Evolutionary conservation across 2,329 filamentous ascomycete genomes (phyloP).

Genomic region (Aspergillus pseudoviridinutans): DNA sequence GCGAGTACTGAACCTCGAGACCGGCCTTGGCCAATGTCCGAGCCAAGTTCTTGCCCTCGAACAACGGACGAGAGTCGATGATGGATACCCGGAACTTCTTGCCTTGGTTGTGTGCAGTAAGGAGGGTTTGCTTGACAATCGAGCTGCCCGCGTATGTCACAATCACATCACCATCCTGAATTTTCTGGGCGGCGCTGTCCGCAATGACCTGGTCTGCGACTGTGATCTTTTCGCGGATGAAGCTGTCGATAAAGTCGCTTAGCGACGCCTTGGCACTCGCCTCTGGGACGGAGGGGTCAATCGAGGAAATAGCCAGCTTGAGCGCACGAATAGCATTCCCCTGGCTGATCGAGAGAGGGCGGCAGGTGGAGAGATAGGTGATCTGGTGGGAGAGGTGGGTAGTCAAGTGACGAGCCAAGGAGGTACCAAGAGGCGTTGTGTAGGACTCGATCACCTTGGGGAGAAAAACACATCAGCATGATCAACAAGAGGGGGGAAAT

Average conservation of each 20-base stretch:
- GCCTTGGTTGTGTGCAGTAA: slow-evolving; percentile 66
- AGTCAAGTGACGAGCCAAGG: slow-evolving; percentile 84
- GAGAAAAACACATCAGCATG: slow-evolving; percentile 14
- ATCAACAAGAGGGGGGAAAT: not conserved
- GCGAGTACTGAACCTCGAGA: slow-evolving; percentile 74
- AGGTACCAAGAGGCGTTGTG: slow-evolving; percentile 77
- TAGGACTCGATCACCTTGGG: slow-evolving; percentile 84
- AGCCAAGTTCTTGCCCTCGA: slow-evolving; percentile 68
- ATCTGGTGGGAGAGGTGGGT: slow-evolving; percentile 93
- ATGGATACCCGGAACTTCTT: slow-evolving; percentile 79
- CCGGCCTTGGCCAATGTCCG: slow-evolving; percentile 65
- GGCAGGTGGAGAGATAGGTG: slow-evolving; percentile 85
- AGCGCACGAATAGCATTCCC: slow-evolving; percentile 94
- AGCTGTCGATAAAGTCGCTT: slow-evolving; percentile 76
- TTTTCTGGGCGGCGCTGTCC: slow-evolving; percentile 67
- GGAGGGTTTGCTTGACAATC: slow-evolving; percentile 77
- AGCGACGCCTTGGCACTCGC: slow-evolving; percentile 74
- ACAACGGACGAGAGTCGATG: slow-evolving; percentile 70
- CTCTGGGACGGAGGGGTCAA: slow-evolving; percentile 82
- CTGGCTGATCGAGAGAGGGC: slow-evolving; percentile 95
- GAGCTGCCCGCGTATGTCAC: slow-evolving; percentile 83
- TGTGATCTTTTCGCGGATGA: slow-evolving; percentile 85
- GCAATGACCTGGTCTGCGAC: slow-evolving; percentile 84
- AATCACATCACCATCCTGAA: slow-evolving; percentile 74
- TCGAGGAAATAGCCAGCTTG: slow-evolving; percentile 85